These are phyloP conservation scores for Cornus controversa DNA, from an alignment of 148 eudicot genomes.

Conservation along the genomic window DNA sequence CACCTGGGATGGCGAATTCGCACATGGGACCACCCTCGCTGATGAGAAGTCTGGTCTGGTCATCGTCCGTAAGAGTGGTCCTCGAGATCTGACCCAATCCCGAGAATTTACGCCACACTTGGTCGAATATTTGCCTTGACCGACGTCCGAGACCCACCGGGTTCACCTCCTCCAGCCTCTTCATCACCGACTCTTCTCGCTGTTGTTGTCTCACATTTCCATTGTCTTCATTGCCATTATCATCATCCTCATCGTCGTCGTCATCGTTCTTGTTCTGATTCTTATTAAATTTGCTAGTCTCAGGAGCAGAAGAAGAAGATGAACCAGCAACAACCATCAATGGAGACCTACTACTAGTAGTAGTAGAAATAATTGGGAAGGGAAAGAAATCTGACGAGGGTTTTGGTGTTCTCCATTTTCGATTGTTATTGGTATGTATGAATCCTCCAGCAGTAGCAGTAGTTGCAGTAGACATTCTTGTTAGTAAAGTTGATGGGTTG, in stretches of 20 bases:
- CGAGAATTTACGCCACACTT: conserved; percentile 89
- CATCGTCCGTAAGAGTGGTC: conserved; percentile 56
- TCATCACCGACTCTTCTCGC: conserved; percentile 32
- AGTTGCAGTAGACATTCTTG: not conserved
- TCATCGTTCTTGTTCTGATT: conserved; percentile 22
- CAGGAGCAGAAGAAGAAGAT: conserved; percentile 16
- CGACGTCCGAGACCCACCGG: conserved; percentile 92
- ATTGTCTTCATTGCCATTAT: conserved; percentile 14
- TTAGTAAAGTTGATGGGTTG: not conserved
- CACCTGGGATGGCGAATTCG: conserved; percentile 88
- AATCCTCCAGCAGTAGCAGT: not conserved
- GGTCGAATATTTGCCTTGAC: conserved; percentile 85
- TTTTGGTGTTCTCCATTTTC: conserved; percentile 2
- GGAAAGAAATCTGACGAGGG: too few relatives aligned
- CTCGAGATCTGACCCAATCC: conserved; percentile 89
- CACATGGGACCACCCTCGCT: conserved; percentile 78
- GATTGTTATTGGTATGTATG: not conserved
- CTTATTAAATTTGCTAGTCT: conserved; percentile 19
- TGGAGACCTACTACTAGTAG: not conserved
- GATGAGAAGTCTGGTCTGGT: conserved; percentile 43
- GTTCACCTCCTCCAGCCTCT: conserved; percentile 77
- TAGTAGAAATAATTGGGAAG: not conserved
- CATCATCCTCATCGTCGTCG: conserved; percentile 18
- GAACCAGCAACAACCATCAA: conserved; percentile 16
- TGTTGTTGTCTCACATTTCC: conserved; percentile 15